Evolutionary conservation across 495 filamentous ascomycete species (phyloP), one percentile per base, ranked within the genome.

Genomic region (Hypoxylon trugodes): DNA sequence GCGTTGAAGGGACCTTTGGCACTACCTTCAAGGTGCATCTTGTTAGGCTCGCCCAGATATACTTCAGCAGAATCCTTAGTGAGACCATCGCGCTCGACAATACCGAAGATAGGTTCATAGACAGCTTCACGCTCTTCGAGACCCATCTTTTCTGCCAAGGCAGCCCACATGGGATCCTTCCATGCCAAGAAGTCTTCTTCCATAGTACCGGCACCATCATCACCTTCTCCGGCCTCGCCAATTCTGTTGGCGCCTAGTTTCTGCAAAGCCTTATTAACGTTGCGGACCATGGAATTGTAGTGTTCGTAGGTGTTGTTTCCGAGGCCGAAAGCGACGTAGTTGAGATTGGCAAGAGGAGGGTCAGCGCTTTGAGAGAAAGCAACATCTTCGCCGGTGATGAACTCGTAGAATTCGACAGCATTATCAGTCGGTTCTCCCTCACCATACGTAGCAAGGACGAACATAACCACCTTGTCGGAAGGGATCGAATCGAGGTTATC

Each of bases 241-340:
- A 99, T 92, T 54, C 92, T 84, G 48, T 84, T 82, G 15, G 90
- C 95, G 56, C 95, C 95, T 22, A 93, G 80, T 67, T 90, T 93
- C 64, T 83, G 77, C 40, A 99, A 77, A 28, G 89, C 88, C 61
- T 87, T 84, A 74, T 96, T 86, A 55, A 96, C 87, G 58, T 92
- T 89, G 58, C 95, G 91, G 54, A 99, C 94, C 92, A 99, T 96
- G 32, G 91, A 89, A 77, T 99, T 97, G 83, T 98, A 99, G 80
- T 99, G 96, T 69, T 99, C 95, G 66, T 99, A 99, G 21, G 95
- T 99, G 79, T 99, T 99, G 82, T 99, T 90, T 61, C 95, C 95
- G 8, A 99, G 85, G 69, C 95, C 95, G 73, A 99, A 99, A 37
- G 94, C 83, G 69, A 99, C 90, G 69, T 91, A 99, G 73, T 93